Evolutionary conservation across 805 yeast genomes (phyloP).

Genomic region (Suhomyces sp.): DNA sequence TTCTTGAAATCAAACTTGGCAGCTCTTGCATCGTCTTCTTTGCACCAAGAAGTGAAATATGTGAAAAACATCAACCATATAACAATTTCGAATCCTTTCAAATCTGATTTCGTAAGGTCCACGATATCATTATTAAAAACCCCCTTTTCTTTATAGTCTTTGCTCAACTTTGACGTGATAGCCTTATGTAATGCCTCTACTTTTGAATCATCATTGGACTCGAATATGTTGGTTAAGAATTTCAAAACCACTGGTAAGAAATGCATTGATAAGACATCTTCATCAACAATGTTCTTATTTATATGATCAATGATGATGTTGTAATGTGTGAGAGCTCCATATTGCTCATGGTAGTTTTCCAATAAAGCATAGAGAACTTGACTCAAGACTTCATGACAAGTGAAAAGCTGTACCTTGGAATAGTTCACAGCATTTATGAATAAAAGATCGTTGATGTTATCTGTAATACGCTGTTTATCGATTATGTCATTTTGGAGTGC

Average conservation of each 20-base stretch:
- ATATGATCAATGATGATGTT: conserved; percentile 44
- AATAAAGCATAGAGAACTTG: conserved; percentile 57
- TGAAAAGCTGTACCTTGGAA: conserved; percentile 59
- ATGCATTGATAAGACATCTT: conserved; percentile 64
- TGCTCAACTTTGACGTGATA: conserved; percentile 32
- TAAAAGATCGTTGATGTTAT: conserved; percentile 46
- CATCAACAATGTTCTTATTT: conserved; percentile 44
- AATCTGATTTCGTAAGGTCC: conserved; percentile 30
- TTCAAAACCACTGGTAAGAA: conserved; percentile 58
- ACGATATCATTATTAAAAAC: conserved; percentile 19
- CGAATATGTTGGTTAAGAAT: conserved; percentile 41
- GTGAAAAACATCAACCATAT: conserved; percentile 51
- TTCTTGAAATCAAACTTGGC: conserved; percentile 50
- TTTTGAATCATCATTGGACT: conserved; percentile 35
- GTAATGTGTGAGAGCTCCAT: conserved; percentile 32
- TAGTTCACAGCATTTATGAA: conserved; percentile 44
- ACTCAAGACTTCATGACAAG: conserved; percentile 69
- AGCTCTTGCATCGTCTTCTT: conserved; percentile 40
- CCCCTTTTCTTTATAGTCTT: conserved; percentile 20
- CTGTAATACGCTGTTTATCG: conserved; percentile 46
- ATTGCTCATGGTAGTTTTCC: conserved; percentile 31
- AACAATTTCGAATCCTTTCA: conserved; percentile 41
- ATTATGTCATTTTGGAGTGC: conserved; percentile 49
- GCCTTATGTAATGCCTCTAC: conserved; percentile 35
- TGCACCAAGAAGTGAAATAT: conserved; percentile 67